Evolutionary conservation across 2,329 filamentous ascomycete species (phyloP), one percentile per base, ranked within the genome.

Genomic region (Dryadomyces quercus-mongolicae): DNA sequence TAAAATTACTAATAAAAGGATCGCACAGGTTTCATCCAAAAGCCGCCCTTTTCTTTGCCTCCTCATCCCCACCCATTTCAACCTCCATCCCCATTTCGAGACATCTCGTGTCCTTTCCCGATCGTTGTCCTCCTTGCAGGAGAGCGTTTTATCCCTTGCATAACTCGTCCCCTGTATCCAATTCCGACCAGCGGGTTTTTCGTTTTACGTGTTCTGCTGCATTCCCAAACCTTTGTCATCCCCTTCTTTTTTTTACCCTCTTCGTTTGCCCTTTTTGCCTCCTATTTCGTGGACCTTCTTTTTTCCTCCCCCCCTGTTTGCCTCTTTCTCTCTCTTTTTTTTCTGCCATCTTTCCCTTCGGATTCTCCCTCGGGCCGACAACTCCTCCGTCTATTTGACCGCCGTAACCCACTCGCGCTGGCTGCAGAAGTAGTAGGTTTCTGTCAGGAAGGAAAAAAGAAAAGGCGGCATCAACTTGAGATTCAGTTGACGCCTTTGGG

Each of bases 71-170:
- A 48, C 45, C 22, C 46, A 20, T n/a, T 43, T 36, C 42, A 10
- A 43, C 21, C 49, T 21, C 22, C 36, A 49, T 38, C 21, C 21
- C 49, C 20, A 21, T 16, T n/a, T 51, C 38, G 49, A 51, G 49
- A 42, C 49, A 42, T 42, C 20, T 42, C 20, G 18, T 50, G 36
- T 36, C 54, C 21, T n/a, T 51, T 54, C 57, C 59, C 63, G 61
- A 63, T 59, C 56, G 21, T 55, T 46, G 34, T 21, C 52, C 31
- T 55, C 22, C 49, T 16, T 52, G 34, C 46, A 48, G 20, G 31
- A 52, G n/a, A 44, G 10, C 16, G 36, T 52, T 48, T 45, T 44
- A 49, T 55, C 57, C 58, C 57, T 60, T 57, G 57, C 58, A 48
- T 57, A 38, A 53, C 42, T 40, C 42, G 40, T 42, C 25, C n/a